Base-by-base conservation (phyloP, 768 basidiomycete genomes). In the Coprinopsis cinerea region DNA sequence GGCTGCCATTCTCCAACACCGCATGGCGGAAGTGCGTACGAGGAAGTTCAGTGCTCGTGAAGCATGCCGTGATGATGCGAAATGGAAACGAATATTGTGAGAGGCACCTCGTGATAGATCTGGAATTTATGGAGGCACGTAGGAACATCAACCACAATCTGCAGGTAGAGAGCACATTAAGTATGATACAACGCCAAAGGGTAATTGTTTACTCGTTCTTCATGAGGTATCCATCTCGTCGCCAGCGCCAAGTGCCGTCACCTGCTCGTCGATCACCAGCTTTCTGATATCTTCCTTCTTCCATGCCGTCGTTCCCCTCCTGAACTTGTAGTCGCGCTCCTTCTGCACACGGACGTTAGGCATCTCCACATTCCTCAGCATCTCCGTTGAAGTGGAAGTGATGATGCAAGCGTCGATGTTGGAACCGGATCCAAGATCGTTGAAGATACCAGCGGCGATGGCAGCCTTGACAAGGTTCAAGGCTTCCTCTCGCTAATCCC, bases 361-460 rank as follows among this genome's bases (percentile, higher is more conserved):
- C 74, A 79, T 93, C 67, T 88, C 85, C 63, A 88, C 88, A 71
- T 97, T 97, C 54, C 96, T 79, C 52, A 97, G 71, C 88, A 89
- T 94, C 67, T 96, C 92, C 0, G 93, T 94, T 53, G 82, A 73
- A 42, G 76, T 70, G 39, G 85, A 83, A 3, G 91, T 93, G 69
- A 99, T 94, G 57, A 98, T 79, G 65, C 94, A 95, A 1, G 93
- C 95, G 66, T 99, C 96, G 59, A 98, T 81, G 64, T 99, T 98
- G n/a, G 91, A 93, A 36, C 96, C 96, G 0, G 95, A 97, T 2
- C 96, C 96, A 27, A 98, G 81, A 73, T 99, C 96, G 72, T 99
- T 98, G 80, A 96, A 98, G 64, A 99, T 94, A 78, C 96, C 96
- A 1, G 92, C 89, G 20, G 87, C 83, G 59, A 99, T 83, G 40